Percentiles rank a stretch among this genome's conserved stretches.
Conservation (phyloP, 225 moss, liverwort and hornwort genomes). For the Neckera pumila region DNA sequence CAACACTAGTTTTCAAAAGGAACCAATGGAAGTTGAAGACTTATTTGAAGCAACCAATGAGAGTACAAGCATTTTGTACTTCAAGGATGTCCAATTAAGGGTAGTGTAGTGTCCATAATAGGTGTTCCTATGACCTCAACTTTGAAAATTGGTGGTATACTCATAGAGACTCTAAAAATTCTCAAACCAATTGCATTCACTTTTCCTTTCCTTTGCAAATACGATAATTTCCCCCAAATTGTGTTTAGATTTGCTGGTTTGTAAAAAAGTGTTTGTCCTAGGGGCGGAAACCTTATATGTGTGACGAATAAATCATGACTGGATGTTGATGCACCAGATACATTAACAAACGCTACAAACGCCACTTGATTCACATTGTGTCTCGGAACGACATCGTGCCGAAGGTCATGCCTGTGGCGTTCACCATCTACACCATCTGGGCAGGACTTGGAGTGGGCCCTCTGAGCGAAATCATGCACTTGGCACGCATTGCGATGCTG, state of each 20-base stretch:
- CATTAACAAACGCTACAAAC: slow-evolving; percentile 84
- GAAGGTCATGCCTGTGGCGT: slow-evolving; percentile 94
- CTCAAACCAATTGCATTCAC: neutral
- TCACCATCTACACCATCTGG: slow-evolving; percentile 89
- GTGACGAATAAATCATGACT: neutral
- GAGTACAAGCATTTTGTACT: neutral
- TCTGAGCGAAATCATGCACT: slow-evolving; percentile 61
- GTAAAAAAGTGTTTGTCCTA: neutral
- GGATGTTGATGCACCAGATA: slow-evolving; percentile 10
- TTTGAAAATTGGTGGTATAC: no score
- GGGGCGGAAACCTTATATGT: neutral
- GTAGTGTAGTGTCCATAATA: neutral
- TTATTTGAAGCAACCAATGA: neutral
- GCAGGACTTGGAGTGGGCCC: slow-evolving; percentile 84
- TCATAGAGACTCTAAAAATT: neutral
- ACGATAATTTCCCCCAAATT: neutral
- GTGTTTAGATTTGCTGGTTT: neutral
- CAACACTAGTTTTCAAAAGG: neutral
- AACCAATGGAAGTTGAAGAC: neutral
- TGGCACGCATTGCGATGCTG: slow-evolving; percentile 67
- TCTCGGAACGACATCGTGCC: slow-evolving; percentile 99
- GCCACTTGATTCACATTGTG: slow-evolving; percentile 83
- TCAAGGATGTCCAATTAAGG: neutral
- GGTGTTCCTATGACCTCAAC: neutral
- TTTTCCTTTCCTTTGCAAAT: neutral